Evolutionary conservation across 306 rosid species (phyloP).

Genomic region (Begonia loranthoides): DNA sequence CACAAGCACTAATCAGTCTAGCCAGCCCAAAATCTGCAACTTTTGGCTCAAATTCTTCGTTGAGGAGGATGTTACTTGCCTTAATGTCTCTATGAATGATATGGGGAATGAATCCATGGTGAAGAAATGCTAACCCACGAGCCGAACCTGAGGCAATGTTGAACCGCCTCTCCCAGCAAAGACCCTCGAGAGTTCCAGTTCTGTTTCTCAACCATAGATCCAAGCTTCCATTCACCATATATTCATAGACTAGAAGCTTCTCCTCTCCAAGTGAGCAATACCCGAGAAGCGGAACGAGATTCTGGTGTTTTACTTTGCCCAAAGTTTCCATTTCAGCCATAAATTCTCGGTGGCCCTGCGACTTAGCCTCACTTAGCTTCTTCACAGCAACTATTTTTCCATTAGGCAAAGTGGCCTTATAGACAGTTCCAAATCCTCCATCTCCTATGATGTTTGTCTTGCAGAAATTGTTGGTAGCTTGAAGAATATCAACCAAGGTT

Average conservation of each 20-base stretch:
- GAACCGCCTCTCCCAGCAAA: constrained; percentile 73
- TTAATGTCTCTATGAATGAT: constrained; percentile 90
- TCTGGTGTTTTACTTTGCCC: constrained; percentile 90
- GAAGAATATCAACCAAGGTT: constrained; percentile 58
- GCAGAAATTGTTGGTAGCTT: constrained; percentile 94
- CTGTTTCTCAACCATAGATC: constrained; percentile 89
- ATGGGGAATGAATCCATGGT: constrained; percentile 86
- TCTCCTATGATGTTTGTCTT: constrained; percentile 91
- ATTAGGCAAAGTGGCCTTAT: constrained; percentile 69
- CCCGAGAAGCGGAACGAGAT: constrained; percentile 78
- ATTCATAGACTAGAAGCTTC: constrained; percentile 90
- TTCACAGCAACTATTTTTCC: constrained; percentile 83
- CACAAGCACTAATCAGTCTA: constrained; percentile 88
- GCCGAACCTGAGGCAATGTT: constrained; percentile 71
- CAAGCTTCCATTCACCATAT: constrained; percentile 91
- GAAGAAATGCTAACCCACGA: constrained; percentile 79
- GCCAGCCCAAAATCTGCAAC: constrained; percentile 96
- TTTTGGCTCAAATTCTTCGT: constrained; percentile 77
- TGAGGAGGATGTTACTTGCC: constrained; percentile 86
- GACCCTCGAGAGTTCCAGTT: constrained; percentile 69
- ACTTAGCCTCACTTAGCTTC: constrained; percentile 87
- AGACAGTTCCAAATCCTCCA: constrained; percentile 96
- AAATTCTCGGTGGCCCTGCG: constrained; percentile 90
- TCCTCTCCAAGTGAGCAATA: constrained; percentile 89
- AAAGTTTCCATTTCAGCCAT: constrained; percentile 97